phyloP scores from a whole-genome alignment of 495 filamentous ascomycete genomes.

The Aspergillus conjunctus region DNA sequence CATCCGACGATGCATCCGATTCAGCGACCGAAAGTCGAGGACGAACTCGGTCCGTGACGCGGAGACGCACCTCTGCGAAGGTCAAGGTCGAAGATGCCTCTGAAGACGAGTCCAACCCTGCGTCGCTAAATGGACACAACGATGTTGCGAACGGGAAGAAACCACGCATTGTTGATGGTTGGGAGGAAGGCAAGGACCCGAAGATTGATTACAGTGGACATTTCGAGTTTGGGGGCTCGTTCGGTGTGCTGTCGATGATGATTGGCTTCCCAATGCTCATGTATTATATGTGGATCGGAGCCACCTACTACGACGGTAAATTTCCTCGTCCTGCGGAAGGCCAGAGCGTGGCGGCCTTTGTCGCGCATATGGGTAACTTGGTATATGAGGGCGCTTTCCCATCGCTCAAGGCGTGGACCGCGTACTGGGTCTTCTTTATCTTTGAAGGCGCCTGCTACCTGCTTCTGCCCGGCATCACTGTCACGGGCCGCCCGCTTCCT shows the following conservation, averaged over 20 bases:
- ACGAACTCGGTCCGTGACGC: constrained; percentile 34
- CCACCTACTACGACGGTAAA: constrained; percentile 84
- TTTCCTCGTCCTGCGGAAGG: constrained; percentile 68
- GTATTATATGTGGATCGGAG: constrained; percentile 99
- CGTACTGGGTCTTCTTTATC: constrained; percentile 91
- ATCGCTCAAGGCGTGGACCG: constrained; percentile 74
- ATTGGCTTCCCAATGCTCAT: constrained; percentile 88
- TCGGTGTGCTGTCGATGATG: constrained; percentile 81
- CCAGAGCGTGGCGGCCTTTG: constrained; percentile 68
- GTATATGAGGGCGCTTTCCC: constrained; percentile 84
- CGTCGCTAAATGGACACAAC: constrained; percentile 39
- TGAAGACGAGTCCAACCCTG: constrained; percentile 31
- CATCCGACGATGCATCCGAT: constrained; percentile 38
- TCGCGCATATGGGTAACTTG: constrained; percentile 63
- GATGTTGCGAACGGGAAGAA: constrained; percentile 35
- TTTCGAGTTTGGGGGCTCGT: constrained; percentile 87
- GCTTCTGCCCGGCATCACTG: constrained; percentile 78
- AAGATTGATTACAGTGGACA: constrained; percentile 78
- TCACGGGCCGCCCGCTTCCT: constrained; percentile 81
- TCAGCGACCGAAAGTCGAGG: constrained; percentile 29
- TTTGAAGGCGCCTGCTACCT: constrained; percentile 82
- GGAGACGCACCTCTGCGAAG: constrained; percentile 37
- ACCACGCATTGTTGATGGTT: constrained; percentile 62
- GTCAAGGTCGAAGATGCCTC: constrained; percentile 34
- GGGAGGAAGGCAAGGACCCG: constrained; percentile 68